Conservation (phyloP, 371 early-diverging fungal genomes). For the Mycotypha africana region DNA sequence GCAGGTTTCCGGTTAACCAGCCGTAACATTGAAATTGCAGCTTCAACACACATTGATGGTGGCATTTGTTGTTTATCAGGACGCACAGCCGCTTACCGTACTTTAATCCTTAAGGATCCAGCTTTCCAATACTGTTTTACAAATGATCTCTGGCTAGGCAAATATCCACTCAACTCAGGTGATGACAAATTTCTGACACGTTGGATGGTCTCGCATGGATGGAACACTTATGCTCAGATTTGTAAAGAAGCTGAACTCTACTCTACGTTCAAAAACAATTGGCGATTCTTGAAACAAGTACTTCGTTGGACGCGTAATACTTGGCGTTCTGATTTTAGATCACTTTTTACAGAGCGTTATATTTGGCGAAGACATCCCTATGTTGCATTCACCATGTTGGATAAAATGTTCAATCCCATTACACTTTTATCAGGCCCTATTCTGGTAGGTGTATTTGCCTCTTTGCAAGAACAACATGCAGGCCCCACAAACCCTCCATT, state of each 20-base stretch:
- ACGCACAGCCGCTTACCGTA: slow-evolving; percentile 76
- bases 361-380: slow-evolving; percentile 69
- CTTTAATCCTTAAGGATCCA: slow-evolving; percentile 68
- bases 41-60: slow-evolving; percentile 74
- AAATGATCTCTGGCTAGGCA: slow-evolving; percentile 67
- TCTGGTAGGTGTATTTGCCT: slow-evolving; percentile 42
- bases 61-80: slow-evolving; percentile 75
- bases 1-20: slow-evolving; percentile 69
- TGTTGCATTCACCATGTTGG: slow-evolving; percentile 72
- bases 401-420: slow-evolving; percentile 71
- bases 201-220: slow-evolving; percentile 70
- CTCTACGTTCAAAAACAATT: slow-evolving; percentile 76
- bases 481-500: slow-evolving; percentile 28
- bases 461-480: slow-evolving; percentile 21
- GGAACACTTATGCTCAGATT: slow-evolving; percentile 69
- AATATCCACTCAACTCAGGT: slow-evolving; percentile 70
- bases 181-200: slow-evolving; percentile 78
- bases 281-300: slow-evolving; percentile 71
- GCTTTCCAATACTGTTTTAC: slow-evolving; percentile 66
- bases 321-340: slow-evolving; percentile 69
- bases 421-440: slow-evolving; percentile 69
- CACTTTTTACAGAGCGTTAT: slow-evolving; percentile 56
- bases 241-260: slow-evolving; percentile 67
- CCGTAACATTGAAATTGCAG: slow-evolving; percentile 72
- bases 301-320: slow-evolving; percentile 75